A percentile compares a stretch with the other conserved stretches of the same genome.
These are phyloP conservation scores for Moricandia arvensis DNA, from an alignment of 345 rosid species.

Conservation along the genomic window DNA sequence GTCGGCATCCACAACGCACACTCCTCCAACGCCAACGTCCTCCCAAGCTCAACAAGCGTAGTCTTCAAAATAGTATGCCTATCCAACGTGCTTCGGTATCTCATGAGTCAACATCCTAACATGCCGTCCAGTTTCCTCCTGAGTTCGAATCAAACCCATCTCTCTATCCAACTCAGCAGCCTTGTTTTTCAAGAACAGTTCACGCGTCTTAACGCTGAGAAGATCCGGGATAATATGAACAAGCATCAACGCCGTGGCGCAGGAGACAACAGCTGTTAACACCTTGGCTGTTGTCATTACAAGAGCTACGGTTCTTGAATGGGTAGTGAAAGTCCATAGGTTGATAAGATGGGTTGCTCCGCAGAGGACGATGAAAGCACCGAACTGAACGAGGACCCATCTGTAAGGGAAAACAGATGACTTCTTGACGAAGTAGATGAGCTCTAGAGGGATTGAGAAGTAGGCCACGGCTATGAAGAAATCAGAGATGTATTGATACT, in stretches of 20 bases:
- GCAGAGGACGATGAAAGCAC: constrained; percentile 98
- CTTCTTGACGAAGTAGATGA: constrained; percentile 95
- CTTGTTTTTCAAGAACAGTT: constrained; percentile 82
- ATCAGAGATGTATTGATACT: constrained; percentile 96
- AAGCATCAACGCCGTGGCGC: constrained; percentile 94
- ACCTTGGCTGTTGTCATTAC: constrained; percentile 85
- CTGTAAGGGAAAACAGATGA: constrained; percentile 87
- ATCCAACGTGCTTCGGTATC: constrained; percentile 90
- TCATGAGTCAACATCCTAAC: constrained; percentile 98
- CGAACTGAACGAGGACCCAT: constrained; percentile 99
- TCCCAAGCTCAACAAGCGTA: constrained; percentile 90
- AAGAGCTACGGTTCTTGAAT: constrained; percentile 69
- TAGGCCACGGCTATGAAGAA: constrained; percentile 98
- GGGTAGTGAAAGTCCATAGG: constrained; percentile 83
- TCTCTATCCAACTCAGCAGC: constrained; percentile 98
- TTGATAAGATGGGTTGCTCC: constrained; percentile 96
- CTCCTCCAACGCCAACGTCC: constrained; percentile 88
- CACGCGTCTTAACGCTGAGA: constrained; percentile 89
- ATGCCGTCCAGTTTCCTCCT: constrained; percentile 95
- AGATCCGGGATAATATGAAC: constrained; percentile 97
- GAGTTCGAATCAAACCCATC: constrained; percentile 96
- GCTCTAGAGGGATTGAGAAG: constrained; percentile 93
- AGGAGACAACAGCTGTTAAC: constrained; percentile 85
- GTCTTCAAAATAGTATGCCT: constrained; percentile 89
- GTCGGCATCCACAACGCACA: constrained; percentile 99